These are phyloP conservation scores for Eleusine coracana DNA, from an alignment of 176 grass and related monocot species.

Conservation along the genomic window DNA sequence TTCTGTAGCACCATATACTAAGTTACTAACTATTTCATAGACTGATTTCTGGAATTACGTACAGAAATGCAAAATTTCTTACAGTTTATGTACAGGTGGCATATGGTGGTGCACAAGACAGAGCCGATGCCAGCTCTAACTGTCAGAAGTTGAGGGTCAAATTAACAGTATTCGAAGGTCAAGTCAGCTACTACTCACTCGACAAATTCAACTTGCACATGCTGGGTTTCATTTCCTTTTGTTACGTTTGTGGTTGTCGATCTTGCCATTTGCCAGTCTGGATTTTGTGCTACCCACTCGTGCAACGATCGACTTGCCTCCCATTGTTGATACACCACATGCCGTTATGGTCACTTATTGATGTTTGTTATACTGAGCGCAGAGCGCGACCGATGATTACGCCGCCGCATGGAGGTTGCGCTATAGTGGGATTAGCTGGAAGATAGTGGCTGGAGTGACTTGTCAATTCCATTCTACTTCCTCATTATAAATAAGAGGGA, in stretches of 20 bases:
- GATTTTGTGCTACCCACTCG: neutral
- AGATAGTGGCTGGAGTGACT: neutral
- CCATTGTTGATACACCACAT: conserved; percentile 5
- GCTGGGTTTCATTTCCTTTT: neutral
- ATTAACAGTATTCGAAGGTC: conserved; percentile 32
- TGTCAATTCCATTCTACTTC: neutral
- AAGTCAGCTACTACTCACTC: conserved; percentile 5
- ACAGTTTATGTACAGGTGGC: neutral
- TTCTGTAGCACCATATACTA: neutral
- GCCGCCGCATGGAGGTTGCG: neutral
- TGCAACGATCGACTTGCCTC: conserved; percentile 18
- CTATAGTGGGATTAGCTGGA: conserved; percentile 11
- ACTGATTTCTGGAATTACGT: neutral
- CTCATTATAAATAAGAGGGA: conserved; percentile 42
- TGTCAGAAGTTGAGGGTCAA: neutral
- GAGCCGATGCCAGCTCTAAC: conserved; percentile 22
- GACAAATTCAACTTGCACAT: neutral
- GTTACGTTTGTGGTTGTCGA: neutral
- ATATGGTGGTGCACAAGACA: neutral
- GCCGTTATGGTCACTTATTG: conserved; percentile 20
- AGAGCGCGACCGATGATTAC: neutral
- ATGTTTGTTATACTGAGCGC: conserved; percentile 13
- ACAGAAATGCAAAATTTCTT: neutral
- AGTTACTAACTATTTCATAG: neutral
- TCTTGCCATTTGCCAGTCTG: neutral